Percentiles rank a stretch among this genome's conserved stretches.
Conservation (phyloP, 768 basidiomycete genomes). For the Phaeotremella fagi region DNA sequence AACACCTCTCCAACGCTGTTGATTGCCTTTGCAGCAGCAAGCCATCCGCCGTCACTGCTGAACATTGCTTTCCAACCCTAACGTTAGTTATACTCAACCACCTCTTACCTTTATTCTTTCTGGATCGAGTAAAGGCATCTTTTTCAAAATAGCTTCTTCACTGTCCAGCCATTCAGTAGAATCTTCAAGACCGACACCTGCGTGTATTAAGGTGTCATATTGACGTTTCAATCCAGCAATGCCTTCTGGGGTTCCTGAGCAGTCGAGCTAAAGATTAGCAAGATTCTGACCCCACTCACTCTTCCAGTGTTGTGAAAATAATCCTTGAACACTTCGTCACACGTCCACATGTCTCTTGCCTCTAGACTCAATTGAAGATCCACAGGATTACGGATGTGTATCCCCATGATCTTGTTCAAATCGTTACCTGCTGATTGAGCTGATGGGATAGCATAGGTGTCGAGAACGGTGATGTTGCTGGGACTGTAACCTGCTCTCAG, state of each 20-base stretch:
- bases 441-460: conserved; percentile 33
- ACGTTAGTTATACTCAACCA: neutral
- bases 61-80: conserved; percentile 44
- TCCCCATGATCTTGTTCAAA: conserved; percentile 47
- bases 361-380: too few species aligned
- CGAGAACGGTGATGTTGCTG: conserved; percentile 36
- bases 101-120: conserved; percentile 19
- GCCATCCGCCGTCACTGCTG: conserved; percentile 38
- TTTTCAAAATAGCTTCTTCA: conserved; percentile 23
- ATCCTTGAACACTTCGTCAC: conserved; percentile 37
- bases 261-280: too few species aligned
- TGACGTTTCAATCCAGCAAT: conserved; percentile 6
- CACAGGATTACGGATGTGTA: too few species aligned
- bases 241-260: conserved; percentile 7
- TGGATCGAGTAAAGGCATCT: conserved; percentile 21
- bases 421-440: conserved; percentile 40
- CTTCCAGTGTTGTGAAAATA: conserved; percentile 38
- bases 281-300: conserved; percentile 34
- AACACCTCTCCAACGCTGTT: conserved; percentile 33
- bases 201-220: conserved; percentile 14
- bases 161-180: conserved; percentile 30
- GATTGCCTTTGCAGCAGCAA: conserved; percentile 42
- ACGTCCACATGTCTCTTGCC: conserved; percentile 41
- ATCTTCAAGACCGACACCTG: too few species aligned
- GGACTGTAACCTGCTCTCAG: conserved; percentile 38